These are phyloP conservation scores for Phyllosticta citrichinensis DNA, from an alignment of 2,329 filamentous ascomycete genomes.

Conservation along the genomic window DNA sequence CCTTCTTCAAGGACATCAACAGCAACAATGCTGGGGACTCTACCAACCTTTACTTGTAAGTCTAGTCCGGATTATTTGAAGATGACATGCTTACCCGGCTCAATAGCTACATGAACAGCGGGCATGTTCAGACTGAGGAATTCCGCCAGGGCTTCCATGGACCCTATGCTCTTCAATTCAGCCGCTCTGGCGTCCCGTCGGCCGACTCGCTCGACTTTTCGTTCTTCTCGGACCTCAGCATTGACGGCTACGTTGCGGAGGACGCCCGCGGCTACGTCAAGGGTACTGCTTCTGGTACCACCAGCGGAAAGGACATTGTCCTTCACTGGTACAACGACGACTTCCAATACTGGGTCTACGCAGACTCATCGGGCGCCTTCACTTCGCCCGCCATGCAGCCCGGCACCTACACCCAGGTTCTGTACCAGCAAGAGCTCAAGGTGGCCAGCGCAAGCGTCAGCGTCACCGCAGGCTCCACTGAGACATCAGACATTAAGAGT, in stretches of 20 bases:
- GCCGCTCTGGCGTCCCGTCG: constrained; percentile 46
- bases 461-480: constrained; percentile 43
- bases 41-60: constrained; percentile 48
- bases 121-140: constrained; percentile 45
- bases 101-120: constrained; percentile 47
- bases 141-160: constrained; percentile 56
- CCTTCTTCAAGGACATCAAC: constrained; percentile 54
- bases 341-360: constrained; percentile 57
- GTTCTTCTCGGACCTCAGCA: constrained; percentile 49
- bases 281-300: constrained; percentile 50
- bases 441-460: constrained; percentile 38
- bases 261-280: constrained; percentile 49
- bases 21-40: constrained; percentile 51
- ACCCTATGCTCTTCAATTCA: constrained; percentile 54
- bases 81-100: neutral
- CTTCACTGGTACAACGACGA: constrained; percentile 47
- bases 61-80: neutral
- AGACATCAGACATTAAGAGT: constrained; percentile 43
- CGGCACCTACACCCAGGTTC: constrained; percentile 58
- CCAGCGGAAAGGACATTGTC: constrained; percentile 40
- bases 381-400: constrained; percentile 58
- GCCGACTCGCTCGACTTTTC: constrained; percentile 38
- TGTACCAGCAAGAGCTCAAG: constrained; percentile 51
- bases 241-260: constrained; percentile 49
- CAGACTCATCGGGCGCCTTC: constrained; percentile 45